These are phyloP conservation scores for Ajuga reptans DNA, from an alignment of 305 asterid genomes.

Conservation along the genomic window DNA sequence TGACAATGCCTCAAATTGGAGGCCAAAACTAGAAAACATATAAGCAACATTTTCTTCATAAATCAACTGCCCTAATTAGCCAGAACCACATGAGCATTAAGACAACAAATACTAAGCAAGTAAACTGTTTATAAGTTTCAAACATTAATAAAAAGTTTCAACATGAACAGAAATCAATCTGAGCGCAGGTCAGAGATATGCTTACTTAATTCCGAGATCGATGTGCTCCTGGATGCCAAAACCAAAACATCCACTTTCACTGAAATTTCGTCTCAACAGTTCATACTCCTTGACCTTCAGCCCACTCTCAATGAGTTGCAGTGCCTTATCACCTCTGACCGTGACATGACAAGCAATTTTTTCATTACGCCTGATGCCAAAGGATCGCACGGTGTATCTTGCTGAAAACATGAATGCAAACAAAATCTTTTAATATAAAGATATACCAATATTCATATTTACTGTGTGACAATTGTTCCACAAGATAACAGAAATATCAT, in stretches of 20 bases:
- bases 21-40: background rate
- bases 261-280: constrained; percentile 64
- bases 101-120: background rate
- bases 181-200: background rate
- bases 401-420: constrained; percentile 34
- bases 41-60: background rate
- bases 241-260: constrained; percentile 91
- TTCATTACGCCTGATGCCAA: constrained; percentile 88
- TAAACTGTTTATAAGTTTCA: too few species aligned
- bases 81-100: background rate
- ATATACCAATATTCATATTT: background rate
- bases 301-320: constrained; percentile 90
- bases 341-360: constrained; percentile 89
- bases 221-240: constrained; percentile 92
- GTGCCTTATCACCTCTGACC: constrained; percentile 81
- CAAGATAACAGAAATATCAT: background rate
- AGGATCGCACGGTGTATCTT: constrained; percentile 81
- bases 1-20: background rate
- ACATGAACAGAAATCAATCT: background rate
- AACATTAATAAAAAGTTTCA: background rate
- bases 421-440: background rate
- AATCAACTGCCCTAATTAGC: background rate
- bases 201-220: constrained; percentile 93
- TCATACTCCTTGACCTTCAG: constrained; percentile 87
- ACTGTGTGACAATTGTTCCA: too few species aligned